Percentiles rank a stretch among this genome's conserved stretches.
These are phyloP conservation scores for Thuja plicata DNA, from an alignment of 83 land plant genomes.

Conservation along the genomic window DNA sequence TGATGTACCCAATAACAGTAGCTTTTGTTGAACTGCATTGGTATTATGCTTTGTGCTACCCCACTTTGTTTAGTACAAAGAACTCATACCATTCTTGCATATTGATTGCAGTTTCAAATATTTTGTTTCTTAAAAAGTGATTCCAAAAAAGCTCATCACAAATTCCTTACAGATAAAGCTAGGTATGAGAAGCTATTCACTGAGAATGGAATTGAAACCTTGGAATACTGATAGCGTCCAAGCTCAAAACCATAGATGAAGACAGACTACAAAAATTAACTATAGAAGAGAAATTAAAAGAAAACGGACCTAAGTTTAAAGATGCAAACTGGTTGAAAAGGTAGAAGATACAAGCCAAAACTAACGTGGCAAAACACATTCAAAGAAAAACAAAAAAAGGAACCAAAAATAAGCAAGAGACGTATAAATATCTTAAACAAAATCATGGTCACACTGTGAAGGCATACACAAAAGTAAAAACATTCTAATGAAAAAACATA, in stretches of 20 bases:
- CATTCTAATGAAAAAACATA: background rate
- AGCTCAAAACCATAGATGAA: background rate
- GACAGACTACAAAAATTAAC: background rate
- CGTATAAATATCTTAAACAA: background rate
- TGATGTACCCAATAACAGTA: background rate
- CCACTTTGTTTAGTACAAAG: background rate
- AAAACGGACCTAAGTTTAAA: background rate
- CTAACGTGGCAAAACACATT: background rate
- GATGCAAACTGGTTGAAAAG: background rate
- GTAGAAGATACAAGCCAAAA: background rate
- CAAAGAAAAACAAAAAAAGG: background rate
- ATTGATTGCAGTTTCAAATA: background rate
- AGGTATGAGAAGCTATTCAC: background rate
- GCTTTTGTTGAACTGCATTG: background rate
- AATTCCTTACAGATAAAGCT: background rate
- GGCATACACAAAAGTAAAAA: background rate
- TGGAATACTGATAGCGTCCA: background rate
- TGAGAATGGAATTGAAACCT: background rate
- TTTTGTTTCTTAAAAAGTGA: background rate
- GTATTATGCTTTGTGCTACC: background rate
- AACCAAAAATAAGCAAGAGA: background rate
- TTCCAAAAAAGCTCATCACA: background rate
- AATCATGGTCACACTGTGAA: background rate
- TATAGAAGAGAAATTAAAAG: background rate
- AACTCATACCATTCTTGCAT: background rate